Base-by-base conservation (phyloP, 2,329 filamentous ascomycete species). In the Trichoderma lentiforme region DNA sequence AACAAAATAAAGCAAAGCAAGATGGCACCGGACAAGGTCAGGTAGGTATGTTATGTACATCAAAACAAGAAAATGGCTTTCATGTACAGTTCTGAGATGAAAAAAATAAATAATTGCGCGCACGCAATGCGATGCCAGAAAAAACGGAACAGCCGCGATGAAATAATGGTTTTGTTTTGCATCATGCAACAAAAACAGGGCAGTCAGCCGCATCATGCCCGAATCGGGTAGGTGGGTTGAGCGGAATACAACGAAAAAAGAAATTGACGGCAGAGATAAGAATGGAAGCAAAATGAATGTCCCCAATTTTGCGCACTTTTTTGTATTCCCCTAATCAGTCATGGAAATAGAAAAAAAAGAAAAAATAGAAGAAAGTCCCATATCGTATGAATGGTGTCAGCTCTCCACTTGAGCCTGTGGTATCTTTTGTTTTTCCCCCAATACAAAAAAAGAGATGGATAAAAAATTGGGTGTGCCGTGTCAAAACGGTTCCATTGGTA, bases 291-390 rank as follows among this genome's bases (percentile, higher is more conserved):
- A 47, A 65, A 65, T 34, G 63, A 56, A 61, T 34, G 57, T 28
- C 66, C 57, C 66, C 66, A 53, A 51, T 36, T 70, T 70, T 70
- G 66, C 57, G 57, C 57, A 51, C 66, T 61, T 53, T 70, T 64
- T 66, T 60, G 47, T 34, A 58, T 15, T 58, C 43, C 57, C 66
- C 53, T 30, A 14, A 62, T 62, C 12, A 62, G 26, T 18, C 47
- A 61, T 32, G 30, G 18, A 26, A 36, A 47, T 34, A 43, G 15
- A 43, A 43, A n/a, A 43, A n/a, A 53, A 60, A 60, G 26, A 30
- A 28, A 21, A 21, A 34, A 68, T 21, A 26, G 3, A 60, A 68
- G 3, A 8, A 30, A 68, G 12, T 58, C 64, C 32, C 24, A 36
- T 58, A 15, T 67, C 34, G 26, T 67, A 5, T 36, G 64, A 39